Evolutionary conservation across 2,329 filamentous ascomycete genomes (phyloP), one percentile per base, ranked within the genome.

Genomic region (Aspergillus terreus): DNA sequence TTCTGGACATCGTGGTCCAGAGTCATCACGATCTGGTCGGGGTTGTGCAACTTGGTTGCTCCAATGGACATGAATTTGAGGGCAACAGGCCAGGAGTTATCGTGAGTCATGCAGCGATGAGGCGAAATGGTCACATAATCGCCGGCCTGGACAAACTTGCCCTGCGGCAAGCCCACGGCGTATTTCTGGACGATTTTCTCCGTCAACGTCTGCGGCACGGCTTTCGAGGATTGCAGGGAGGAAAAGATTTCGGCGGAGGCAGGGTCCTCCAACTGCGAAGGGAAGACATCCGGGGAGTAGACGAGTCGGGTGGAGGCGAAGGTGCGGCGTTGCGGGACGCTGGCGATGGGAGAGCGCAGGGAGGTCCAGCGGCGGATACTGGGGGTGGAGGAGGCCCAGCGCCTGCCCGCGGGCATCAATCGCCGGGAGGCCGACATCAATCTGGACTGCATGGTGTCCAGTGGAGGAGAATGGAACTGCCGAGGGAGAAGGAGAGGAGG

Each of bases 121-220:
- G 89, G 88, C 21, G 78, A 75, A 10, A 95, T 78, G 0, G 82
- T 87, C 52, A 96, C 84, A 76, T 94, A 96, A 78, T 96, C 91
- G 64, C 92, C 91, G 4, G 82, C 78, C 62, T 80, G 81, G 63
- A 96, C 88, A 51, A 80, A 76, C 74, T 96, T 95, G 53, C 84
- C 89, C 10, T 82, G 70, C 1, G 88, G 73, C 1, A 96, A 80
- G 9, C 85, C 89, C n/a, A 91, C 79, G 0, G 90, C 81, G 70
- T 95, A 86, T 14, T 80, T 75, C 69, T 96, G 92, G 0, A 96
- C 86, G 53, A 96, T 96, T 78, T 96, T 96, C 70, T 96, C 92
- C 2, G 89, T 94, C 47, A 96, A 73, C 2, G 89, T 96, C 72
- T 96, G 91, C 0, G 88, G 82, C 9, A 62, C 57, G 36, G 59